Evolutionary conservation across 495 filamentous ascomycete species (phyloP), one percentile per base, ranked within the genome.

Genomic region (Talaromyces nanjingensis): DNA sequence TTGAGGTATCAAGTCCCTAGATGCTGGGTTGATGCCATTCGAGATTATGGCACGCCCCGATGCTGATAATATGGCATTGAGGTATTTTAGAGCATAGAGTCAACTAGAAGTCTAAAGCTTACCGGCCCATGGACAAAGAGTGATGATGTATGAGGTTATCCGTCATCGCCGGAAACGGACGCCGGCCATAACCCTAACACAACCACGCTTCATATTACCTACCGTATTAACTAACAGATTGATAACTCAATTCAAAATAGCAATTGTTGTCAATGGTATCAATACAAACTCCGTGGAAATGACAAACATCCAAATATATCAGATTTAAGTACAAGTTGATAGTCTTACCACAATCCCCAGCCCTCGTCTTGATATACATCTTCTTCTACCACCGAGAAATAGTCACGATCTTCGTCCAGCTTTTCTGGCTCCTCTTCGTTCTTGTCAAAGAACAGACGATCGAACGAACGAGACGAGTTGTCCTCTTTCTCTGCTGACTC

Each of bases 101-200:
- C 33, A 37, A 37, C 12, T 37, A 37, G 29, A 6, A 31, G 29
- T 31, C 6, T 31, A 31, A 31, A 6, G 29, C 29, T 14, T 49
- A 20, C 3, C 37, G 45, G 45, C 8, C 45, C 45, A 49, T 22
- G 45, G 45, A 9, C 12, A 29, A 24, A 27, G 53, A 56, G 27
- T 56, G 53, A 56, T 56, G 53, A 56, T 56, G 53, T 56, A 56
- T 56, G 60, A 33, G 25, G 42, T 53, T 22, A 53, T 49, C 7
- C 60, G 47, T 53, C 60, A 62, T 62, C 60, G 60, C 60, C 60
- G 60, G 60, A 62, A 62, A 53, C 60, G 60, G 60, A 62, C 25
- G 42, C 27, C 60, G 45, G 27, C 25, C 47, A 29, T 62, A 62
- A 53, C 60, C 60, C 33, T 47, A 60, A 47, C 37, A 25, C 31